These are phyloP conservation scores for Pinus albicaulis DNA, from an alignment of 75 land plant species.

Conservation along the genomic window DNA sequence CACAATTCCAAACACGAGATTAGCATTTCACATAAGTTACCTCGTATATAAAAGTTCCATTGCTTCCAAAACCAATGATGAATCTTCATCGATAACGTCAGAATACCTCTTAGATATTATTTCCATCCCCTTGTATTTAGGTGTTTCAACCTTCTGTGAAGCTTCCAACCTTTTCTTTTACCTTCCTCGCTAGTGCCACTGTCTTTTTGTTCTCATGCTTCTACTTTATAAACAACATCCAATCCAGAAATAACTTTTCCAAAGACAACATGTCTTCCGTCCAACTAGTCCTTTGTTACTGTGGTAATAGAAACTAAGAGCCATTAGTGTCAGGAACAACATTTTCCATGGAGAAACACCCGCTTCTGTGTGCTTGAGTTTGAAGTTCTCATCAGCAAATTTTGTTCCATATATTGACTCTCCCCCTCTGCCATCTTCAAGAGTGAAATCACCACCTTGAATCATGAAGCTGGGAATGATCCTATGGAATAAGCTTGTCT, in stretches of 20 bases:
- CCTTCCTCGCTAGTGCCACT: too few species aligned
- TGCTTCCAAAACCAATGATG: conserved; percentile 63
- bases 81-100: conserved; percentile 69
- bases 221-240: too few species aligned
- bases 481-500: conserved; percentile 85
- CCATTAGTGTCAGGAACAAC: too few species aligned
- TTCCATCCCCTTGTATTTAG: conserved; percentile 26
- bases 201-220: too few species aligned
- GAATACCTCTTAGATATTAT: conserved; percentile 40
- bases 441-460: conserved; percentile 95
- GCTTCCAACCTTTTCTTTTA: conserved; percentile 48
- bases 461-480: conserved; percentile 97
- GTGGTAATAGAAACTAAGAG: too few species aligned
- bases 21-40: conserved; percentile 3
- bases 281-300: too few species aligned
- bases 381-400: conserved; percentile 93
- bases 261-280: too few species aligned
- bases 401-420: conserved; percentile 91
- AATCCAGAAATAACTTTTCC: too few species aligned
- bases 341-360: too few species aligned
- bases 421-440: conserved; percentile 91
- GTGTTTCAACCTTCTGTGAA: conserved; percentile 44
- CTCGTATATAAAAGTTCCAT: conserved; percentile 78
- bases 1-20: too few species aligned
- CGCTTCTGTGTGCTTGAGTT: conserved; percentile 91